A percentile compares a stretch with the other conserved stretches of the same genome.
These are phyloP conservation scores for Xylaria nigripes DNA, from an alignment of 495 filamentous ascomycete species.

Conservation along the genomic window DNA sequence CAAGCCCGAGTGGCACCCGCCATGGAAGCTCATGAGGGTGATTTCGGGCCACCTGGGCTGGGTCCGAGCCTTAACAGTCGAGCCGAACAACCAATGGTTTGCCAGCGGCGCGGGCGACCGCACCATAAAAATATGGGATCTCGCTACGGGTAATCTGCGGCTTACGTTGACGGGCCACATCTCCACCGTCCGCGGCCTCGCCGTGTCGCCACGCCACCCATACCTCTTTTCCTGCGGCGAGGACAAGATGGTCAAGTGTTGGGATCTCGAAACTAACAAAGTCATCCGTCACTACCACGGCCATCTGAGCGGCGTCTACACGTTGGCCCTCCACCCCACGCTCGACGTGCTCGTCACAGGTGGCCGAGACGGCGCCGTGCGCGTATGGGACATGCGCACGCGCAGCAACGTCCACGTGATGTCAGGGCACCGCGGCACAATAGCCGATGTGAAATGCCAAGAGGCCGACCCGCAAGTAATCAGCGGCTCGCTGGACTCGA, in stretches of 20 bases:
- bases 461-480: slow-evolving; percentile 97
- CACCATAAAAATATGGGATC: slow-evolving; percentile 98
- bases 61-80: slow-evolving; percentile 85
- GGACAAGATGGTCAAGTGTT: slow-evolving; percentile 99
- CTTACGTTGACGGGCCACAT: slow-evolving; percentile 96
- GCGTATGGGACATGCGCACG: slow-evolving; percentile 99
- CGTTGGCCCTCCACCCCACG: slow-evolving; percentile 81
- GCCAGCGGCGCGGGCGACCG: slow-evolving; percentile 91
- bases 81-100: slow-evolving; percentile 97
- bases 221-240: slow-evolving; percentile 98
- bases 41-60: slow-evolving; percentile 95
- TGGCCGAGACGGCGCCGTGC: slow-evolving; percentile 84
- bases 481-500: slow-evolving; percentile 80
- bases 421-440: slow-evolving; percentile 78
- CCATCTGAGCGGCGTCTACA: slow-evolving; percentile 93
- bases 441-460: slow-evolving; percentile 84
- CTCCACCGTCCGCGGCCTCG: slow-evolving; percentile 87
- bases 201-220: slow-evolving; percentile 87
- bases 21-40: slow-evolving; percentile 97
- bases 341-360: slow-evolving; percentile 93
- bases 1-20: slow-evolving; percentile 88
- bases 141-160: slow-evolving; percentile 72
- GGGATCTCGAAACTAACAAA: slow-evolving; percentile 98
- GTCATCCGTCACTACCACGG: slow-evolving; percentile 98
- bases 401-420: slow-evolving; percentile 92